Percentiles rank a stretch among this genome's conserved stretches.
Conservation (phyloP, 1,284 basidiomycete genomes). For the Vanrija humicola region DNA sequence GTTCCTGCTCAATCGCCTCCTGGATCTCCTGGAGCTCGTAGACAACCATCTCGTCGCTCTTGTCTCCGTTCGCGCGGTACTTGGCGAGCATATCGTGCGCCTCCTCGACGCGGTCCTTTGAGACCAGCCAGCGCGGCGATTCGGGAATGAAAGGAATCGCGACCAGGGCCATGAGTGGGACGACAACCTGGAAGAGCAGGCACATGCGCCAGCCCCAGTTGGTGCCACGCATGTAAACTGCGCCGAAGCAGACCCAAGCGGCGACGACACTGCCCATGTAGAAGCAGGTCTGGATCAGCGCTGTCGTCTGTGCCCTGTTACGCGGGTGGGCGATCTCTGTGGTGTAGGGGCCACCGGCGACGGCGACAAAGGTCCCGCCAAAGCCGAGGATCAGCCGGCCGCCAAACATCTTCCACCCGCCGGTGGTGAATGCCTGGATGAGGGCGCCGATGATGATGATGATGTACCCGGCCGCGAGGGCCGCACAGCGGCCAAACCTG, state of each 20-base stretch:
- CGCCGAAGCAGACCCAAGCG: slow-evolving; percentile 16
- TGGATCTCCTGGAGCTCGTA: slow-evolving; percentile 26
- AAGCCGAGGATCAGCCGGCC: slow-evolving; percentile 13
- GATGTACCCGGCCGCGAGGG: slow-evolving; percentile 6
- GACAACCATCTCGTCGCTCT: slow-evolving; percentile 21
- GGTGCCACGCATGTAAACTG: not conserved
- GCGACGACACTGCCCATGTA: slow-evolving; percentile 16
- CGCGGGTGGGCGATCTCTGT: slow-evolving; percentile 14
- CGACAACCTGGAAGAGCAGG: slow-evolving; percentile 16
- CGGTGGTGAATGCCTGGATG: slow-evolving; percentile 6
- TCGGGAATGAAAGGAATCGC: slow-evolving; percentile 30
- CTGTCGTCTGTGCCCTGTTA: slow-evolving; percentile 6
- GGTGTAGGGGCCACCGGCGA: slow-evolving; percentile 4
- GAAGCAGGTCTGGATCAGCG: slow-evolving; percentile 11
- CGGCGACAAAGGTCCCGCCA: not conserved
- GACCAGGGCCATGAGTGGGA: not conserved
- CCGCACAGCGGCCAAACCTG: slow-evolving; percentile 9
- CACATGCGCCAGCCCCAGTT: slow-evolving; percentile 22
- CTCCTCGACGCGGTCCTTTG: slow-evolving; percentile 25
- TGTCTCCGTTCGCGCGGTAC: slow-evolving; percentile 30
- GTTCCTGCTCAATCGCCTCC: slow-evolving; percentile 55
- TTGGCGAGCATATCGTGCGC: slow-evolving; percentile 31
- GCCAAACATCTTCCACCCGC: slow-evolving; percentile 8
- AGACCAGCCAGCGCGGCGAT: slow-evolving; percentile 42
- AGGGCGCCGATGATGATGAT: slow-evolving; percentile 11